Base-by-base conservation (phyloP, 768 basidiomycete species). In the Clavulina sp. region DNA sequence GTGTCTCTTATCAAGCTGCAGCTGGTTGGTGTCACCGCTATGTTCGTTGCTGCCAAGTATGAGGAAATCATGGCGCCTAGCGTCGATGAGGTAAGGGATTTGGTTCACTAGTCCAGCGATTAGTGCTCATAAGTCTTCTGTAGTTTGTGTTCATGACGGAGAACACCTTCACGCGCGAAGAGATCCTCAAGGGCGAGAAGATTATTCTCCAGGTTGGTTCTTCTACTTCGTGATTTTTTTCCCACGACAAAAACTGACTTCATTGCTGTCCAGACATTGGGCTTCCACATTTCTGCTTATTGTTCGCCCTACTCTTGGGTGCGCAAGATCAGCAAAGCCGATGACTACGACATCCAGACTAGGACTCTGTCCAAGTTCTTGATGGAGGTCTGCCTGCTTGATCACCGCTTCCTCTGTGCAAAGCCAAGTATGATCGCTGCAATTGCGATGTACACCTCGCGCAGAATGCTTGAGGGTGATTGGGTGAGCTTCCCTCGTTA, bases 251-350 rank as follows among this genome's bases (percentile, higher is more conserved):
- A n/a, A n/a, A n/a, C n/a, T n/a, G n/a, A n/a, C n/a, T n/a, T n/a
- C n/a, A n/a, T n/a, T n/a, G n/a, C 26, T 46, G 43, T 26, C 9
- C 55, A 70, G 69, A 86, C 87, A 29, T 76, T 99, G 50, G 89
- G 95, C 56, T 97, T 97, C 70, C 80, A 82, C 65, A 64, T 99
- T 66, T 96, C 92, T 54, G 81, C 91, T 55, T 99, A 99, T 68
- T 97, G 95, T 69, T 95, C 92, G 49, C 95, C 95, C 3, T 97
- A 97, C 70, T 89, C 85, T 64, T 97, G 95, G 93, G 91, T 97
- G 75, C 78, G 95, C 54, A 83, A 81, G 60, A 97, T 99, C 64
- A 92, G 87, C 75, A 95, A 91, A 66, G 93, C 95, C 32, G 95
- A 99, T 68, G 86, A 93, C 65, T 99, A 97, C 65, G 89, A 97